Conservation (phyloP, 495 filamentous ascomycete genomes). For the Staphylotrichum longicolle region DNA sequence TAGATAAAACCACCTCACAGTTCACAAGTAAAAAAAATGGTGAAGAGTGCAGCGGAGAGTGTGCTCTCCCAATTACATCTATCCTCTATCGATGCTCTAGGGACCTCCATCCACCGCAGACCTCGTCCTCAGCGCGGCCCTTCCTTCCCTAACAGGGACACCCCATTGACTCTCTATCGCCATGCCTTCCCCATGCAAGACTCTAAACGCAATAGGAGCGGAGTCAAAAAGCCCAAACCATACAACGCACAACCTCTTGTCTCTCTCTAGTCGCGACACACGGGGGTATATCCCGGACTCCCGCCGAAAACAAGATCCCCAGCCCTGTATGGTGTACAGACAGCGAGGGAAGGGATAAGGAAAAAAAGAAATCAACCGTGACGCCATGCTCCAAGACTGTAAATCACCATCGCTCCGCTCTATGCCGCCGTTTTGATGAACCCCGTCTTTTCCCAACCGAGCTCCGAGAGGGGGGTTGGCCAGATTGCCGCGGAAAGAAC, state of each 20-base stretch:
- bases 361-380: slow-evolving; percentile 20
- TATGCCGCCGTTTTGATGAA: slow-evolving; percentile 24
- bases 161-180: neutral
- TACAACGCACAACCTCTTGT: neutral
- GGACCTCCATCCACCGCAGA: neutral
- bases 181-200: neutral
- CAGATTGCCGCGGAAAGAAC: too few species aligned
- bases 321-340: slow-evolving; percentile 3
- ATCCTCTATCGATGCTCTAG: slow-evolving; percentile 12
- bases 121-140: too few species aligned
- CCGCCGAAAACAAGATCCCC: neutral
- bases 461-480: neutral
- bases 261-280: neutral
- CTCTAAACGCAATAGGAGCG: slow-evolving; percentile 1
- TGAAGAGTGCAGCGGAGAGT: slow-evolving; percentile 12
- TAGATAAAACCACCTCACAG: too few species aligned
- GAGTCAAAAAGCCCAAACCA: neutral
- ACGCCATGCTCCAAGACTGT: slow-evolving; percentile 14
- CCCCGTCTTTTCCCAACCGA: slow-evolving; percentile 14
- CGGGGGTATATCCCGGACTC: slow-evolving; percentile 17
- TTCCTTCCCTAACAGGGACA: too few species aligned
- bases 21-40: neutral
- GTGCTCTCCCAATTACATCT: slow-evolving; percentile 5
- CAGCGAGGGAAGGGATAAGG: slow-evolving; percentile 5
- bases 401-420: slow-evolving; percentile 1